Evolutionary conservation across 2,329 filamentous ascomycete species (phyloP).

Genomic region (Hypomyces perniciosus): DNA sequence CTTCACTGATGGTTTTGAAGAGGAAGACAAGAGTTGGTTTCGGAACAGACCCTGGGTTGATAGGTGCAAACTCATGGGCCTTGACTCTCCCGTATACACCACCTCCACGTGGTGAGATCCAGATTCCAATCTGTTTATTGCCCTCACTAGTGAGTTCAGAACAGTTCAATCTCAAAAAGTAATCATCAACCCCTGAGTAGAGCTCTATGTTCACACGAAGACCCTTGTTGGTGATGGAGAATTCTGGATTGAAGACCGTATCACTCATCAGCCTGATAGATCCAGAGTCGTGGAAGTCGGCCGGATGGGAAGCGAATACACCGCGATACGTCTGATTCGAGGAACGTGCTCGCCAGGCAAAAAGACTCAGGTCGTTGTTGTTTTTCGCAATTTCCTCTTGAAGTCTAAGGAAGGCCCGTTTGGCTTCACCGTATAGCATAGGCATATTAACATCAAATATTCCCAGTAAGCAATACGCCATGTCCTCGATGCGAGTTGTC

Average conservation of each 20-base stretch:
- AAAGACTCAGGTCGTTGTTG: conserved; percentile 6
- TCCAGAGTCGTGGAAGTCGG: conserved; percentile 4
- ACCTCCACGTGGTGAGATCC: conserved; percentile 7
- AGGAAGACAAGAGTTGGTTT: conserved; percentile 1
- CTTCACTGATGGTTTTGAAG: conserved; percentile 1
- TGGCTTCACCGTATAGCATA: conserved; percentile 20
- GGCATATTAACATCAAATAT: conserved; percentile 22
- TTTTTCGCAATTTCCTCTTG: conserved; percentile 20
- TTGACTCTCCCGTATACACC: conserved; percentile 7
- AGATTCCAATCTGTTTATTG: conserved; percentile 6
- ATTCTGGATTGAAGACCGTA: conserved; percentile 10
- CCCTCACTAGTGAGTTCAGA: background rate
- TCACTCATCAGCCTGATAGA: conserved; percentile 1
- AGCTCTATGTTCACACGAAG: conserved; percentile 3
- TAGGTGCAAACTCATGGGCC: background rate
- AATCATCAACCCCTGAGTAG: background rate
- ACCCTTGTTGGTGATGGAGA: conserved; percentile 9
- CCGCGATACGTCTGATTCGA: conserved; percentile 1
- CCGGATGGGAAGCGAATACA: conserved; percentile 3
- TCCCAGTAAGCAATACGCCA: conserved; percentile 21
- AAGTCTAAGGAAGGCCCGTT: conserved; percentile 13
- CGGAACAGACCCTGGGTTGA: background rate
- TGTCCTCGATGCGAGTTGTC: conserved; percentile 20
- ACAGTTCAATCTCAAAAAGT: conserved; percentile 6
- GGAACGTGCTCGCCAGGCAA: conserved; percentile 4